phyloP scores from a whole-genome alignment of 2,329 filamentous ascomycete genomes.

The Talaromyces sp. region DNA sequence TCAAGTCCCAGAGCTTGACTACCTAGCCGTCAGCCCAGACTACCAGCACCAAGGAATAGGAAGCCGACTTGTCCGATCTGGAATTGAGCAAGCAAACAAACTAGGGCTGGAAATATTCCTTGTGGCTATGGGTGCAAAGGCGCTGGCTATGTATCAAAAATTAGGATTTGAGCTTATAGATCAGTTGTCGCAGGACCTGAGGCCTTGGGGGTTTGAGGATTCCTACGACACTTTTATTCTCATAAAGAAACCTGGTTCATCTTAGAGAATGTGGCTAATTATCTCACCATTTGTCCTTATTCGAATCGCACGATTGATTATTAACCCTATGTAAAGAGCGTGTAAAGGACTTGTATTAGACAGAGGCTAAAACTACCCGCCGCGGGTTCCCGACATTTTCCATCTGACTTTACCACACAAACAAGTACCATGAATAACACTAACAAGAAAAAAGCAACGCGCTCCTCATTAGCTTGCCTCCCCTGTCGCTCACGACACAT shows the following conservation, averaged over 20 bases:
- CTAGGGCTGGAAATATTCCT: not conserved
- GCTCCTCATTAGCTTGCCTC: constrained; percentile 28
- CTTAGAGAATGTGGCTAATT: not conserved
- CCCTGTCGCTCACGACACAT: constrained; percentile 41
- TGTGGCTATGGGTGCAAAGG: not conserved
- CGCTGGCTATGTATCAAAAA: not conserved
- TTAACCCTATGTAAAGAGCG: too few relatives aligned
- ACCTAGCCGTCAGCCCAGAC: not conserved
- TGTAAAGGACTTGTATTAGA: too few relatives aligned
- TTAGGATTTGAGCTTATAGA: not conserved
- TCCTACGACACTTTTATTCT: constrained; percentile 1
- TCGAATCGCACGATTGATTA: too few relatives aligned
- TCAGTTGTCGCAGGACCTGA: not conserved
- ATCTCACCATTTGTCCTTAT: not conserved
- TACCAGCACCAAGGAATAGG: not conserved
- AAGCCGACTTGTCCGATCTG: not conserved
- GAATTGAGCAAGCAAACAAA: not conserved
- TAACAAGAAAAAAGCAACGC: not conserved
- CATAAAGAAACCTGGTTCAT: not conserved
- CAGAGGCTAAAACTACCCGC: not conserved
- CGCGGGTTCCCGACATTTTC: not conserved
- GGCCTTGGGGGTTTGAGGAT: constrained; percentile 2
- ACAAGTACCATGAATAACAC: not conserved
- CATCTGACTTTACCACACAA: not conserved
- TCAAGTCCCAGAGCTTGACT: not conserved